Base-by-base conservation (phyloP, 192 early-diverging fungal species). In the Coemansia sp. region DNA sequence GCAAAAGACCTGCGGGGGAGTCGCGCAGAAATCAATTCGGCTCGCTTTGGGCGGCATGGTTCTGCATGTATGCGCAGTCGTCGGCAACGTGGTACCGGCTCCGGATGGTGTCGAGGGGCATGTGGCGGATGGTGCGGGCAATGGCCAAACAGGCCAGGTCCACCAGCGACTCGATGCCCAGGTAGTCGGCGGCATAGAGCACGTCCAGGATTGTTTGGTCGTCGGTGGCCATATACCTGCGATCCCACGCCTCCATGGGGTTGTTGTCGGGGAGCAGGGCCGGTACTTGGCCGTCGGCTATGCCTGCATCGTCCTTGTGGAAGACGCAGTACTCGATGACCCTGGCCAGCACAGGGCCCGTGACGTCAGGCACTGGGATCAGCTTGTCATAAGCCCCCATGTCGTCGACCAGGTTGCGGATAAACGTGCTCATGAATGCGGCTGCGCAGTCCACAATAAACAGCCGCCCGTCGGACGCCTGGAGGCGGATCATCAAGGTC, bases 91-190 rank as follows among this genome's bases (percentile, higher is more conserved):
- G 94, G 64, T 92, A 98, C 33, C 87, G 91, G 51, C 81, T 76
- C 29, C 92, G 80, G 44, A 96, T 94, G 59, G 91, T 80, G 33
- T 92, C 89, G 13, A 89, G 85, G 8, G 80, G 78, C 73, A 94
- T 90, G 14, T 87, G 83, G 71, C 90, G 93, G 60, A 98, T 86
- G 82, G 94, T 88, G 44, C 89, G 92, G 31, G 95, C 93, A 16
- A 98, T 87, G 7, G 86, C 86, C 72, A 91, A 88, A 70, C 95
- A 98, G 1, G 88, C 88, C 38, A 98, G 65, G 63, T 98, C 91
- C 47, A 98, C 75, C 36, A 98, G 77, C 22, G 87, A 81, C 58
- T 93, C 91, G 42, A 96, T 91, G 61, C 94, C 92, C 20, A 98
- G 67, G 62, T 89, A 91, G 57, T 91, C 87, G 7, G 89, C 86